Base-by-base conservation (phyloP, 2,329 filamentous ascomycete genomes). In the Pyrenochaeta sp. region DNA sequence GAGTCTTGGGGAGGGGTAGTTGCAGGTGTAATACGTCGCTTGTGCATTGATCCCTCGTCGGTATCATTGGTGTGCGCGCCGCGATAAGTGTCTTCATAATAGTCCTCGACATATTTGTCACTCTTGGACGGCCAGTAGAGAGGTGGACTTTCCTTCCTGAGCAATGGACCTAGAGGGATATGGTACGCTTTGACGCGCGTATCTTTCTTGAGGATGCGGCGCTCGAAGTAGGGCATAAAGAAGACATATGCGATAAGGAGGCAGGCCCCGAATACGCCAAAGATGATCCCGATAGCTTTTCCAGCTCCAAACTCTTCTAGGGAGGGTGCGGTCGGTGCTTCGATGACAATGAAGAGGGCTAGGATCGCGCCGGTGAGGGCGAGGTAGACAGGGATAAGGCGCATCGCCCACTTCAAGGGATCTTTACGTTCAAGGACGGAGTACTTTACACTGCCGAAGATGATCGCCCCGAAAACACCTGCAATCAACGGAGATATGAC, bases 261-360 rank as follows among this genome's bases (percentile, higher is more conserved):
- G 3, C 48, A 35, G 6, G 44, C 51, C 1, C 7, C 29, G 19
- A 30, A 23, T 2, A 46, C 38, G 7, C 51, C 51, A 8, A 54
- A 27, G 10, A 51, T 41, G 13, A 54, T 51, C 10, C 47, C 47
- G 9, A 9, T 4, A 2, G 24, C 41, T 15, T 48, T 44, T 1
- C 50, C 50, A 6, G 53, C 34, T 1, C 46, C 53, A 24, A 51
- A 39, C 11, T 53, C 53, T n/a, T 61, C 22, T 3, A 51, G 17
- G 2, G 42, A 41, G 15, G 39, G 35, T 8, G 26, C 42, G 18
- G 28, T 38, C 20, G 72, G 73, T n/a, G 64, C 59, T 51, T 75
- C 71, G 51, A 75, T 68, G 34, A 86, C 74, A 47, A 88, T 80
- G 47, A 86, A 79, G 65, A 88, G 70, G 4, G 76, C 74, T 28